These are phyloP conservation scores for Solanum dulcamara DNA, from an alignment of 257 asterid species.

Conservation along the genomic window DNA sequence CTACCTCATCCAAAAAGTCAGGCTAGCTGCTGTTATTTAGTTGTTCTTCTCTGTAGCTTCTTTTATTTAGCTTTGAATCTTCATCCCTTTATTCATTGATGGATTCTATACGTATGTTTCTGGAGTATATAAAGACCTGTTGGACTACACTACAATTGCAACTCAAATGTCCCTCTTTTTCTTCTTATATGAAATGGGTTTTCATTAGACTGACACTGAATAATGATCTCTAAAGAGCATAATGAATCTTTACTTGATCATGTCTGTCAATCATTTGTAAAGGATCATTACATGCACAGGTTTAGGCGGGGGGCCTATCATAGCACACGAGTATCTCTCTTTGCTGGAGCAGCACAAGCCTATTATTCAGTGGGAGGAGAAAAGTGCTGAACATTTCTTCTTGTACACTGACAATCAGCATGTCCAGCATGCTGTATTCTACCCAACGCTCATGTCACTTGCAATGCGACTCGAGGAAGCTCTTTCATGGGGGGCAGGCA, in stretches of 20 bases:
- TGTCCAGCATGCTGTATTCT: slow-evolving; percentile 68
- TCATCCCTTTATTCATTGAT: not conserved
- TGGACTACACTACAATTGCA: not conserved
- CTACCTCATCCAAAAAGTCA: not conserved
- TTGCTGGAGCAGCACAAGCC: slow-evolving; percentile 78
- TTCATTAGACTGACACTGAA: not conserved
- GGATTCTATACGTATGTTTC: not conserved
- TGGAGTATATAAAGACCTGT: not conserved
- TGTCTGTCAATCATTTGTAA: not conserved
- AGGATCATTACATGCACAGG: slow-evolving; percentile 23
- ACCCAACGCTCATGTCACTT: slow-evolving; percentile 66
- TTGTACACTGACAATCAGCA: slow-evolving; percentile 51
- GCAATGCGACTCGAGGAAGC: slow-evolving; percentile 68
- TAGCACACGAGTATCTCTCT: slow-evolving; percentile 65
- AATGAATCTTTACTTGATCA: not conserved
- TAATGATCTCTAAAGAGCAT: not conserved
- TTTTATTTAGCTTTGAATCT: not conserved
- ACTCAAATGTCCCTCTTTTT: not conserved
- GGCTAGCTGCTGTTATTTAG: not conserved
- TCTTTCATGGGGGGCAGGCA: slow-evolving; percentile 66
- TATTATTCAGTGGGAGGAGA: slow-evolving; percentile 69
- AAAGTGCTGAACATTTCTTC: slow-evolving; percentile 86
- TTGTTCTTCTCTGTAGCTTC: not conserved
- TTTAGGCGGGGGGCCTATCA: slow-evolving; percentile 79
- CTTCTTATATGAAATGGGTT: not conserved